Evolutionary conservation across 768 basidiomycete species (phyloP).

Genomic region (Agrocybe praecox): DNA sequence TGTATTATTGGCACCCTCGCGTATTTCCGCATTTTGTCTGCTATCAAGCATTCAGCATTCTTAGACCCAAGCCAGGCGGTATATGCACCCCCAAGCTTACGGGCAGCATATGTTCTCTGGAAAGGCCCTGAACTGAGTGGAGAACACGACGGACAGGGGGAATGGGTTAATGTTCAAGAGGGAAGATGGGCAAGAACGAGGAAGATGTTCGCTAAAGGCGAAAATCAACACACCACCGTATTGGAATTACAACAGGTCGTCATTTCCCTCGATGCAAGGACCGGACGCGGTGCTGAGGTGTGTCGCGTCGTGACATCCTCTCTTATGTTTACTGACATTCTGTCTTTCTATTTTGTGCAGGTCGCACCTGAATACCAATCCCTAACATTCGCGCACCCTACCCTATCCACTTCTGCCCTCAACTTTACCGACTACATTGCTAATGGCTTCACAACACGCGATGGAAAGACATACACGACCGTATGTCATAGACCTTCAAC

Average conservation of each 20-base stretch:
- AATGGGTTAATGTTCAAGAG: conserved; percentile 31
- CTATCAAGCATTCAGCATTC: conserved; percentile 87
- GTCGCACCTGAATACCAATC: conserved; percentile 24
- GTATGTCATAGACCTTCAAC: conserved; percentile 48
- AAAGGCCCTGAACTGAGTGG: conserved; percentile 62
- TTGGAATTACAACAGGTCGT: conserved; percentile 79
- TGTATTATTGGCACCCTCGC: conserved; percentile 89
- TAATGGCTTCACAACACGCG: conserved; percentile 34
- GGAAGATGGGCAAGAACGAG: conserved; percentile 44
- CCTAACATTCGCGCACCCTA: conserved; percentile 39
- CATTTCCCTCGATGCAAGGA: conserved; percentile 49
- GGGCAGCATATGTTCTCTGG: conserved; percentile 58
- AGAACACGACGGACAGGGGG: conserved; percentile 52
- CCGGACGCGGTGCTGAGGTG: conserved; percentile 33
- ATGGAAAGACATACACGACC: conserved; percentile 49
- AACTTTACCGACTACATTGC: conserved; percentile 56
- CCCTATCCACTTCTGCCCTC: conserved; percentile 43
- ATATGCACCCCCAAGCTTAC: conserved; percentile 42
- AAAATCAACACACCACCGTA: conserved; percentile 30
- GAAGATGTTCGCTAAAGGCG: conserved; percentile 21
- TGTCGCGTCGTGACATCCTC: conserved; percentile 18
- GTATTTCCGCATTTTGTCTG: conserved; percentile 91
- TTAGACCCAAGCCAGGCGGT: conserved; percentile 50
- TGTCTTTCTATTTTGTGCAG: conserved; percentile 18
- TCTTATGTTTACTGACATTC: conserved; percentile 2